Evolutionary conservation across 805 yeast species (phyloP), one percentile per base, ranked within the genome.

Genomic region (Henningerozyma blattae): DNA sequence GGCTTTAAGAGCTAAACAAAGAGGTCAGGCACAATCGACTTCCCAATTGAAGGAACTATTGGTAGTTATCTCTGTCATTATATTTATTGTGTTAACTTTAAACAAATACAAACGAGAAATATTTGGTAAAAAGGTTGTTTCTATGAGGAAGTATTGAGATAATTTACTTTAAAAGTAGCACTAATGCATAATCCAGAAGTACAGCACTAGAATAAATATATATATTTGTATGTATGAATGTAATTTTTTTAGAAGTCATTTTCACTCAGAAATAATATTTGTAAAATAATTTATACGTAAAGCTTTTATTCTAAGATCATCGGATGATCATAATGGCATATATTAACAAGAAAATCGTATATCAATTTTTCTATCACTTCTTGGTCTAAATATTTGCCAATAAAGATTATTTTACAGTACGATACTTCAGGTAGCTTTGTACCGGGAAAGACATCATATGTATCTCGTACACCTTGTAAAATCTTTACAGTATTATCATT

Each of bases 391-490:
- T 70, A 65, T 53, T 81, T 78, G 1, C 95, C 95, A 27, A 84
- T 84, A 10, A 84, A 60, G 2, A 84, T 87, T 18, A 84, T 42
- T 54, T 78, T 82, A 38, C 78, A 74, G 20, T 53, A 39, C 0
- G 44, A 47, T 2, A 62, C 51, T 14, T 32, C 32, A 3, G 32
- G 24, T 9, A 34, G 26, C 1, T 60, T 67, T 52, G 46, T 46
- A 4, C 64, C 62, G 12, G 70, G 75, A 4, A 77, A 65, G 3
- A 84, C 63, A 41, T 91, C 98, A 56, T 85, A 91, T 0, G 94
- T 85, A 35, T 86, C 91, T 39, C 97, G 66, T 0, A 91, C 98
- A 10, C 94, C 97, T 54, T 91, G 98, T 9, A 91, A 59, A 6
- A 86, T 81, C 42, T 70, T 67, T 16, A 68, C 74, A 8, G 47